phyloP scores from a whole-genome alignment of 345 rosid species.

The Gossypium turneri region DNA sequence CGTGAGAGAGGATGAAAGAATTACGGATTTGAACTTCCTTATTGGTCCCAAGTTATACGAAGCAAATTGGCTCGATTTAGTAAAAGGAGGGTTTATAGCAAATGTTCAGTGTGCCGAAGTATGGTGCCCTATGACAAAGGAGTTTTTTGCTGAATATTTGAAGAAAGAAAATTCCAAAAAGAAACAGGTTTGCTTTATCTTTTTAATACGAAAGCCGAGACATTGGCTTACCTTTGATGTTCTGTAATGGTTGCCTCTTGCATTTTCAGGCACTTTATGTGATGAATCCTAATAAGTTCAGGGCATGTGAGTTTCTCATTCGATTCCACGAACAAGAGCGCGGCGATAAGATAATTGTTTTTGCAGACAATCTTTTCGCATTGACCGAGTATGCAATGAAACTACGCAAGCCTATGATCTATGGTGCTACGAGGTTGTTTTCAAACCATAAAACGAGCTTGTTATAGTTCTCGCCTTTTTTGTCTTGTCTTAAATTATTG shows the following conservation, averaged over 20 bases:
- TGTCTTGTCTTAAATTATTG: constrained; percentile 3
- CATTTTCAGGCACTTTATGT: constrained; percentile 85
- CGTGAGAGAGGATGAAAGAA: constrained; percentile 98
- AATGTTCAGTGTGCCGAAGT: constrained; percentile 99
- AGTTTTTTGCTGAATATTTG: constrained; percentile 91
- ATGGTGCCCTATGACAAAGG: constrained; percentile 99
- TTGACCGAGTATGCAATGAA: constrained; percentile 87
- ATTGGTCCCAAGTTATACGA: constrained; percentile 96
- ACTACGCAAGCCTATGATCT: constrained; percentile 93
- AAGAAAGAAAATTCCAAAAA: constrained; percentile 94
- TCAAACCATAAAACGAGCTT: constrained; percentile 11
- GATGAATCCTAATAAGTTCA: constrained; percentile 97
- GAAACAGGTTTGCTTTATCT: constrained; percentile 58
- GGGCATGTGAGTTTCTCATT: constrained; percentile 93
- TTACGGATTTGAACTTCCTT: constrained; percentile 96
- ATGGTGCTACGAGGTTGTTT: constrained; percentile 95
- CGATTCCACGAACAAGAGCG: constrained; percentile 90
- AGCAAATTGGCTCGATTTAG: constrained; percentile 99
- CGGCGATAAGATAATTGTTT: constrained; percentile 90
- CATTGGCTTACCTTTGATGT: constrained; percentile 77
- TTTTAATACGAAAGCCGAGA: constrained; percentile 59
- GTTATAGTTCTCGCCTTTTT: neutral
- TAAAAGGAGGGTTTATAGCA: constrained; percentile 94
- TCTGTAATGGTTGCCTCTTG: constrained; percentile 30
- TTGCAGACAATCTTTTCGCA: constrained; percentile 95